These are phyloP conservation scores for Mixia osmundae DNA, from an alignment of 1,284 basidiomycete species.

Conservation along the genomic window DNA sequence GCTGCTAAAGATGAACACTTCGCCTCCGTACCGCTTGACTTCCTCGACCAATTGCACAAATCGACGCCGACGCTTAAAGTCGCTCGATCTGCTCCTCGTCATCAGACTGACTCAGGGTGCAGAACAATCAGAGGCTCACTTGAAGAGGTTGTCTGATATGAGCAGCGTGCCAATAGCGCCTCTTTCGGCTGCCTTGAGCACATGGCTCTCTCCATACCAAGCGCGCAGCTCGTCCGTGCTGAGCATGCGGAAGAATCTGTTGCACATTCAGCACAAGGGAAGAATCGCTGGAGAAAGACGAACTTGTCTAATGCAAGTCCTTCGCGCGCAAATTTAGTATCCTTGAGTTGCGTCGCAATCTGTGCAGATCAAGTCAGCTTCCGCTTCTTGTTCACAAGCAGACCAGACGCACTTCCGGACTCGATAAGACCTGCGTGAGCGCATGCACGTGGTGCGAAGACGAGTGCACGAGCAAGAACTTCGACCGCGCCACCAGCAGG, in stretches of 20 bases:
- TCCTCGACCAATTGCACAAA: constrained; percentile 78
- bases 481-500: constrained; percentile 48
- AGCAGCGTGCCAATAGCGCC: constrained; percentile 84
- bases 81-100: constrained; percentile 6
- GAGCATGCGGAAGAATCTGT: constrained; percentile 89
- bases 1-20: constrained; percentile 87
- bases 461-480: constrained; percentile 75
- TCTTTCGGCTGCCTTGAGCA: constrained; percentile 66
- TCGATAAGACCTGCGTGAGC: constrained; percentile 77
- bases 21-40: constrained; percentile 66
- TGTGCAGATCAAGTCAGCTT: constrained; percentile 16
- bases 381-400: constrained; percentile 1
- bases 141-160: constrained; percentile 85
- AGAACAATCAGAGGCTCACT: constrained; percentile 27
- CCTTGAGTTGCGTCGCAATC: constrained; percentile 57
- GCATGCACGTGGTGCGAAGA: constrained; percentile 90
- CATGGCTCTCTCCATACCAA: constrained; percentile 95
- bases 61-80: constrained; percentile 22
- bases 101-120: not conserved
- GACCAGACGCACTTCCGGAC: constrained; percentile 45
- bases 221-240: constrained; percentile 81
- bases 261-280: constrained; percentile 2
- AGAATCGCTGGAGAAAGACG: constrained; percentile 9
- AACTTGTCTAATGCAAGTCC: constrained; percentile 73
- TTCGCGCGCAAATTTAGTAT: constrained; percentile 93